Percentiles rank a stretch among this genome's conserved stretches.
These are phyloP conservation scores for Groenewaldozyma tartarivorans DNA, from an alignment of 805 yeast species.

Conservation along the genomic window DNA sequence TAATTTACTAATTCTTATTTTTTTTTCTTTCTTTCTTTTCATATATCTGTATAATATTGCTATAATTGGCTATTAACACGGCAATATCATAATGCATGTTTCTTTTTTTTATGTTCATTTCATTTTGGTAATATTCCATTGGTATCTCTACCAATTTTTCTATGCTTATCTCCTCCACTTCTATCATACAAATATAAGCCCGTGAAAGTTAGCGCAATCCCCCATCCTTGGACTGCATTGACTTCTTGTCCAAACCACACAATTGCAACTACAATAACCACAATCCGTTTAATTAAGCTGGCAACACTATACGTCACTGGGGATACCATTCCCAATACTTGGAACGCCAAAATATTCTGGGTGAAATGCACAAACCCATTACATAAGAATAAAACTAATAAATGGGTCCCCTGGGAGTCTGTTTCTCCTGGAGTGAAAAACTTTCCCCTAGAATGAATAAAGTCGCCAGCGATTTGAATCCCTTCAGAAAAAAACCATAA, in stretches of 20 bases:
- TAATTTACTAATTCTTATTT: slow-evolving; percentile 2
- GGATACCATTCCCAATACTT: slow-evolving; percentile 68
- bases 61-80: no score
- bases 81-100: neutral
- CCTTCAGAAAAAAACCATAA: slow-evolving; percentile 63
- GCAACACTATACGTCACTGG: slow-evolving; percentile 84
- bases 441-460: slow-evolving; percentile 2
- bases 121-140: neutral
- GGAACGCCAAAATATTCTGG: slow-evolving; percentile 75
- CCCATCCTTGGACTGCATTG: slow-evolving; percentile 30
- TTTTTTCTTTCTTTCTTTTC: slow-evolving; percentile 4
- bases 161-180: slow-evolving; percentile 29
- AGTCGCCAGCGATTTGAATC: slow-evolving; percentile 13
- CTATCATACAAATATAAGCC: slow-evolving; percentile 35
- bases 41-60: slow-evolving; percentile 1
- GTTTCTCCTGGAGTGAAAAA: slow-evolving; percentile 4
- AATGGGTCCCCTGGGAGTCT: slow-evolving; percentile 15
- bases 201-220: slow-evolving; percentile 31
- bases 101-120: neutral
- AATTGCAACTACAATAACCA: slow-evolving; percentile 71
- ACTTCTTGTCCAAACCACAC: slow-evolving; percentile 43
- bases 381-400: slow-evolving; percentile 37
- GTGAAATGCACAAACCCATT: slow-evolving; percentile 72
- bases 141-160: slow-evolving; percentile 3
- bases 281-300: slow-evolving; percentile 79